Base-by-base conservation (phyloP, 345 rosid species). In the Dipteronia dyeriana region DNA sequence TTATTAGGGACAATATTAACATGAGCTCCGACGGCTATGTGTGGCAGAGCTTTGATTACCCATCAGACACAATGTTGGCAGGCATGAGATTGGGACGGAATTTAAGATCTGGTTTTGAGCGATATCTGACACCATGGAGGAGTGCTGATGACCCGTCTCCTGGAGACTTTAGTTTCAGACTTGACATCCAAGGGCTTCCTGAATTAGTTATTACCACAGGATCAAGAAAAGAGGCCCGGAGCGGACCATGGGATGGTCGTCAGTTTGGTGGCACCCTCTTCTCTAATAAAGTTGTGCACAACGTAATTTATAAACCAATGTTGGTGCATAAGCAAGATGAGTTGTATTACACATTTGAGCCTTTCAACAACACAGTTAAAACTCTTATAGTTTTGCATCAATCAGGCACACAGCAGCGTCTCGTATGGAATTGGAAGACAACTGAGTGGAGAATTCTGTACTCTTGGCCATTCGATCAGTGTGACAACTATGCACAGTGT, bases 41-140 rank as follows among this genome's bases (percentile, higher is more conserved):
- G 45, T 41, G 45, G 45, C 10, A 86, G 73, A 64, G 68, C 71
- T 87, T 87, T 45, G 90, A 85, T 71, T 1, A 77, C n/a, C 88
- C 86, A 11, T 77, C 85, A 0, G 79, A 83, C 66, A 85, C 82
- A 51, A 7, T 83, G 29, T 75, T 87, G 38, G 79, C 87, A 0
- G 88, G 76, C 31, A 87, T 87, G 90, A 87, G 81, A 49, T 13
- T 85, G 5, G 84, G 78, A 19, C 78, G 85, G 90, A 25, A 73
- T 69, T 65, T 80, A 25, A 49, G 34, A 19, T 41, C 65, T 3
- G 68, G 76, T 19, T 3, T 78, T 0, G 60, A 84, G 14, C 61
- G 84, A 62, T 78, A 65, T 53, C 11, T 84, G 3, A 78, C 59
- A 17, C 71, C 82, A 4, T 80, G 86, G 86, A 73, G 10, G n/a